These are phyloP conservation scores for Fusarium pilosicola DNA, from an alignment of 2,329 filamentous ascomycete species.

Conservation along the genomic window DNA sequence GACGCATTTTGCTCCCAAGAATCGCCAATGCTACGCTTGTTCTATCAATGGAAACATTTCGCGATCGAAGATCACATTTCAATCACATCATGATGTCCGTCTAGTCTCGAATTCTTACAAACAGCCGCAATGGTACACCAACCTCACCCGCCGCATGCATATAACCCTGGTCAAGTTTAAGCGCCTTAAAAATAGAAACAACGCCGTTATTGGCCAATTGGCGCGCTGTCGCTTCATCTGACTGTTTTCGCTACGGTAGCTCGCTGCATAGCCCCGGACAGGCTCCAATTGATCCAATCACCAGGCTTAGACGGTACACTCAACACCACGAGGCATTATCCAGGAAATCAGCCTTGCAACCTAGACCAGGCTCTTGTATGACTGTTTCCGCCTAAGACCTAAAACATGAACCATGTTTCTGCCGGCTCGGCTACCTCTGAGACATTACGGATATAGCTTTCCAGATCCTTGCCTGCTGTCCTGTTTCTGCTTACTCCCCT, in stretches of 20 bases:
- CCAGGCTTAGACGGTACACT: conserved; percentile 3
- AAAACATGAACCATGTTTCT: conserved; percentile 15
- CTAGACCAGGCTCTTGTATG: conserved; percentile 1
- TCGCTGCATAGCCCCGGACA: conserved; percentile 33
- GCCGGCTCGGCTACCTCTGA: conserved; percentile 35
- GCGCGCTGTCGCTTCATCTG: conserved; percentile 38
- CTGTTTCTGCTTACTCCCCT: conserved; percentile 8
- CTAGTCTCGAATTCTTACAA: conserved; percentile 15
- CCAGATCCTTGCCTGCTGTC: conserved; percentile 16
- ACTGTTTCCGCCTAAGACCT: conserved; percentile 6
- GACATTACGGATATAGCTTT: conserved; percentile 16
- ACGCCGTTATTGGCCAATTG: conserved; percentile 29
- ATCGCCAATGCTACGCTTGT: background rate
- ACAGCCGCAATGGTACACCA: conserved; percentile 19
- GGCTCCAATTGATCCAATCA: conserved; percentile 28
- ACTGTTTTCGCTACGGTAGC: conserved; percentile 26
- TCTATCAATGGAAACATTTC: background rate
- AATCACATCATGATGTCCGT: conserved; percentile 11
- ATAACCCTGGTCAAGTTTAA: conserved; percentile 28
- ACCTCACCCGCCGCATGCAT: conserved; percentile 16
- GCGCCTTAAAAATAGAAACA: conserved; percentile 44
- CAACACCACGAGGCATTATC: conserved; percentile 34
- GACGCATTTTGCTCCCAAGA: background rate
- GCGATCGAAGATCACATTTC: conserved; percentile 2
- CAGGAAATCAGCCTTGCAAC: conserved; percentile 38